These are phyloP conservation scores for Bruguiera gymnorhiza DNA, from an alignment of 345 rosid species.

Conservation along the genomic window DNA sequence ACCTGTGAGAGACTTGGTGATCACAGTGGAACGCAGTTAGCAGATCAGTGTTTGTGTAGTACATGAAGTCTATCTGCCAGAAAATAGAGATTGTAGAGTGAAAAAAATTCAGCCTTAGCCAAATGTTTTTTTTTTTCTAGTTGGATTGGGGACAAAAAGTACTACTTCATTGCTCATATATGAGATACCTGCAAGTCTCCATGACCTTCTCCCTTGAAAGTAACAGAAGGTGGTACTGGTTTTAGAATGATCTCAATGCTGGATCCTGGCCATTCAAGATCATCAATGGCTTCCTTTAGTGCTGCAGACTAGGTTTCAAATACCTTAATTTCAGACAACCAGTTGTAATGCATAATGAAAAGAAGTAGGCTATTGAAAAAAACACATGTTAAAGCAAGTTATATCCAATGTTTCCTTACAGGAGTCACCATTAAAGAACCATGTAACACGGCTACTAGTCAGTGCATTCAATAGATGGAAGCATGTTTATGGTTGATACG, in stretches of 20 bases:
- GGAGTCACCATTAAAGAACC: background rate
- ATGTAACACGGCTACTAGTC: background rate
- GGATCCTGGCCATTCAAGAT: slow-evolving; percentile 96
- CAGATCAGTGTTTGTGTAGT: slow-evolving; percentile 74
- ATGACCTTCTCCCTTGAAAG: slow-evolving; percentile 82
- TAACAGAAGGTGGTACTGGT: slow-evolving; percentile 68
- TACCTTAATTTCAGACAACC: slow-evolving; percentile 7
- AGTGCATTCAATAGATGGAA: too few species aligned
- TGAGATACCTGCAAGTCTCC: slow-evolving; percentile 81
- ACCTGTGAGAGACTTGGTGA: slow-evolving; percentile 65
- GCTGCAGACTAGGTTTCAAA: slow-evolving; percentile 62
- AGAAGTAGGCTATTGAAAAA: background rate
- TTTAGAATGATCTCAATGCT: slow-evolving; percentile 64
- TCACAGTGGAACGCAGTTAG: slow-evolving; percentile 82
- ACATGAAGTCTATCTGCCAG: slow-evolving; percentile 77
- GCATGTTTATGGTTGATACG: background rate
- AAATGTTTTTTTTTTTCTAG: background rate
- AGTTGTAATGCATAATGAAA: background rate
- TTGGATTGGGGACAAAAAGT: background rate
- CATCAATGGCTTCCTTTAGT: slow-evolving; percentile 90
- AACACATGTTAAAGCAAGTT: background rate
- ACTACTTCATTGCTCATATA: background rate
- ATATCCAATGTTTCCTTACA: background rate
- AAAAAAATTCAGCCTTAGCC: background rate
- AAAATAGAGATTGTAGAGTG: slow-evolving; percentile 9